Evolutionary conservation across 129 eudicot species (phyloP).

Genomic region (Lactuca sativa): DNA sequence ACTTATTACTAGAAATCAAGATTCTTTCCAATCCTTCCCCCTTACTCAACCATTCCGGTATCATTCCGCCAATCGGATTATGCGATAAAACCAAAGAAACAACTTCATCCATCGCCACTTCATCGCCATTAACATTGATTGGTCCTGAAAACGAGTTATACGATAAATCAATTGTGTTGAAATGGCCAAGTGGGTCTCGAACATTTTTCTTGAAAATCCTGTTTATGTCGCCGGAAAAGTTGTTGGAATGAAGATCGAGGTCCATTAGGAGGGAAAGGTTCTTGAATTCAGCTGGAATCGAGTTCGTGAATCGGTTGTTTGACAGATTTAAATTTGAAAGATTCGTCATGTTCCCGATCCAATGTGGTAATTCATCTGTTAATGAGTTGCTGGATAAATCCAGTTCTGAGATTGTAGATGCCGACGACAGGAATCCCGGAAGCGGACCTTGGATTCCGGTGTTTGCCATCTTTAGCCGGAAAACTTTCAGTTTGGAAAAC

Average conservation of each 20-base stretch:
- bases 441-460: constrained; percentile 67
- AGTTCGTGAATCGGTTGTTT: constrained; percentile 48
- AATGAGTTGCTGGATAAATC: constrained; percentile 69
- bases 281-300: constrained; percentile 56
- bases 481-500: constrained; percentile 46
- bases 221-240: constrained; percentile 58
- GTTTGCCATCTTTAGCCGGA: constrained; percentile 48
- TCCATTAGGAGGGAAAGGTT: constrained; percentile 54
- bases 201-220: constrained; percentile 46
- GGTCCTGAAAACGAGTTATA: constrained; percentile 56
- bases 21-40: constrained; percentile 35
- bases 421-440: constrained; percentile 50
- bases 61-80: constrained; percentile 59
- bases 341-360: constrained; percentile 83
- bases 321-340: constrained; percentile 63
- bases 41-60: constrained; percentile 57
- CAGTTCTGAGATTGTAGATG: constrained; percentile 45
- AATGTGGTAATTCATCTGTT: constrained; percentile 56
- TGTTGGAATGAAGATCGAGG: constrained; percentile 90
- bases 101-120: constrained; percentile 42
- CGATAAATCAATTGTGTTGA: constrained; percentile 60
- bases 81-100: constrained; percentile 55
- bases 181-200: constrained; percentile 55
- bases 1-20: constrained; percentile 43
- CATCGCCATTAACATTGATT: constrained; percentile 32